phyloP scores from a whole-genome alignment of 768 basidiomycete species.

The Kwoniella heveanensis region DNA sequence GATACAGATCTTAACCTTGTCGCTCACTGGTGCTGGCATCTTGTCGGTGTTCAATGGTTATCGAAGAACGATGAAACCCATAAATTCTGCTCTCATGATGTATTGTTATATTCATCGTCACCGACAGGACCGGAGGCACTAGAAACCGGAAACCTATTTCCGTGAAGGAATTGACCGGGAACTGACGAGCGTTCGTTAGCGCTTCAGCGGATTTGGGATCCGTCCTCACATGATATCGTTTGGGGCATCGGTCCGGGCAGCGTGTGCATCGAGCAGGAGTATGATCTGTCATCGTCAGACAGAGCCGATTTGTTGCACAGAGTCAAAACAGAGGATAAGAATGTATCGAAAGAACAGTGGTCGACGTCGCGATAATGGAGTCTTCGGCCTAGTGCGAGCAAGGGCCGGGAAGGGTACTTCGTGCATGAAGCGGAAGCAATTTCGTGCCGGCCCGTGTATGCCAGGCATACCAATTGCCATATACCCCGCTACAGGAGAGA shows the following conservation, averaged over 20 bases:
- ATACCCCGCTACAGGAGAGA: no score
- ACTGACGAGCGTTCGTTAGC: background rate
- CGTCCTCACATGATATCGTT: background rate
- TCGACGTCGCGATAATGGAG: no score
- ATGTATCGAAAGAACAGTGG: background rate
- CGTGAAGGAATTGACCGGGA: background rate
- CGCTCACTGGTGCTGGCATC: conserved; percentile 32
- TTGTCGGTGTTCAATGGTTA: background rate
- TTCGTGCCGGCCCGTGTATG: no score
- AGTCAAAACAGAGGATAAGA: background rate
- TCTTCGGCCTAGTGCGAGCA: no score
- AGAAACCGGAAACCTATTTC: background rate
- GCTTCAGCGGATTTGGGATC: background rate
- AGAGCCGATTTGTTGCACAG: no score
- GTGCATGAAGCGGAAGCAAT: background rate
- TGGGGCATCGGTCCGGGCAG: background rate
- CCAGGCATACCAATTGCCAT: no score
- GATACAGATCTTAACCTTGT: conserved; percentile 38
- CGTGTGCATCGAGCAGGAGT: no score
- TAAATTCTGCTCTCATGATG: background rate
- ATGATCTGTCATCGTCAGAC: no score
- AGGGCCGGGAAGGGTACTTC: background rate
- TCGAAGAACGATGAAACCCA: background rate
- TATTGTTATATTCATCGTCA: background rate
- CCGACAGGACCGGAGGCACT: background rate